Evolutionary conservation across 208 protist species (phyloP), one percentile per base, ranked within the genome.

Genomic region (Entamoeba moshkovskii): DNA sequence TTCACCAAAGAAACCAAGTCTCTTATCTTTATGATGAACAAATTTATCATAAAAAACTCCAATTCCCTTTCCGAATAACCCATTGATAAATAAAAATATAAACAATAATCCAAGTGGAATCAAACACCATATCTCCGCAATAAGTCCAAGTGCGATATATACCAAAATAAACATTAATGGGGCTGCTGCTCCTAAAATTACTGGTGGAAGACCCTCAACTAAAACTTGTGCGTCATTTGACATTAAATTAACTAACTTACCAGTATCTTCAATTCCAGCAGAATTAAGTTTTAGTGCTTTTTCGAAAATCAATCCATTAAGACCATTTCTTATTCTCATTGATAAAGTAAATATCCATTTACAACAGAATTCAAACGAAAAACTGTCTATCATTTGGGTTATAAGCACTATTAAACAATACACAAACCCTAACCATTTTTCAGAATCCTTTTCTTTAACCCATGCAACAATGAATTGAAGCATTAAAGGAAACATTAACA

Each of bases 191-290:
- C 96, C 25, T 25, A 94, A 93, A 93, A 95, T 93, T 25, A 95
- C 0, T 33, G 93, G 92, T 16, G 45, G 45, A 25, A 94, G 52
- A n/a, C 96, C 47, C 15, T 95, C 94, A 85, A 92, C 16, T 2
- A 97, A 52, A 33, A 6, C 66, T 11, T 46, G 25, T 4, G 94
- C 94, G 93, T 96, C 96, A 38, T 94, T 92, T 15, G 93, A 94
- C 95, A 96, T 95, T 49, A 97, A 93, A 94, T 97, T 97, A 18
- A 96, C 95, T 59, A 97, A 95, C 59, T 97, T 95, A 66, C 96
- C 96, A 16, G 59, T 25, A 42, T 73, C 59, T 73, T 25, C 59
- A n/a, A 73, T 73, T 73, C 59, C 59, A n/a, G 59, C 59, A n/a
- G 59, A 25, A 73, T 73, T 73, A 11, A 73, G 29, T 73, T 73